These are phyloP conservation scores for Flaveria ramosissima DNA, from an alignment of 129 eudicot genomes.

Conservation along the genomic window DNA sequence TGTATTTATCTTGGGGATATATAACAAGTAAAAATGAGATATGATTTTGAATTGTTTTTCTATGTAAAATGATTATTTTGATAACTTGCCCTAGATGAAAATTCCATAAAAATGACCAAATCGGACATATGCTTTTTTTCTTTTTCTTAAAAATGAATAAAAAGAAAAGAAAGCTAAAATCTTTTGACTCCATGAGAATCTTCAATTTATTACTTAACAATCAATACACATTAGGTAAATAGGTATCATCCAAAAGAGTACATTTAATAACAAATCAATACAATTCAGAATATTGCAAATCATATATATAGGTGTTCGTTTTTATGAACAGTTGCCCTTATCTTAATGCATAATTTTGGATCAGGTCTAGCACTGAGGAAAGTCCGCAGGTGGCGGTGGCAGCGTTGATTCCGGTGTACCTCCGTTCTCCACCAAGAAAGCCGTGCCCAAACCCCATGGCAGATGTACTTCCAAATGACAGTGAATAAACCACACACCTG, in stretches of 20 bases:
- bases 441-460: slow-evolving; percentile 71
- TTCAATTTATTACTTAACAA: not conserved
- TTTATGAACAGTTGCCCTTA: not conserved
- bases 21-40: too few species aligned
- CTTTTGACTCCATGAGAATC: too few species aligned
- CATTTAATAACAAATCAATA: slow-evolving; percentile 5
- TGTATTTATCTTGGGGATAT: too few species aligned
- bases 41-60: too few species aligned
- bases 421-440: slow-evolving; percentile 69
- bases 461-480: slow-evolving; percentile 81
- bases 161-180: too few species aligned
- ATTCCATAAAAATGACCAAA: too few species aligned
- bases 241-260: not conserved
- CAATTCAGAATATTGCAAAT: not conserved
- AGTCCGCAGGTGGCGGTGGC: slow-evolving; percentile 81
- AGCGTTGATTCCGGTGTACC: slow-evolving; percentile 55
- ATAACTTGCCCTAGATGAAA: too few species aligned
- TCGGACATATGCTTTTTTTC: too few species aligned
- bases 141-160: too few species aligned
- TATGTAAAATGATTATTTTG: too few species aligned
- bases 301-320: not conserved
- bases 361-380: slow-evolving; percentile 51
- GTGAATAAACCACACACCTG: slow-evolving; percentile 76
- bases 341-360: too few species aligned
- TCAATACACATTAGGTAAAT: not conserved